A percentile compares a stretch with the other conserved stretches of the same genome.
Conservation (phyloP, 805 yeast species). For the Lachancea lanzarotensis region DNA sequence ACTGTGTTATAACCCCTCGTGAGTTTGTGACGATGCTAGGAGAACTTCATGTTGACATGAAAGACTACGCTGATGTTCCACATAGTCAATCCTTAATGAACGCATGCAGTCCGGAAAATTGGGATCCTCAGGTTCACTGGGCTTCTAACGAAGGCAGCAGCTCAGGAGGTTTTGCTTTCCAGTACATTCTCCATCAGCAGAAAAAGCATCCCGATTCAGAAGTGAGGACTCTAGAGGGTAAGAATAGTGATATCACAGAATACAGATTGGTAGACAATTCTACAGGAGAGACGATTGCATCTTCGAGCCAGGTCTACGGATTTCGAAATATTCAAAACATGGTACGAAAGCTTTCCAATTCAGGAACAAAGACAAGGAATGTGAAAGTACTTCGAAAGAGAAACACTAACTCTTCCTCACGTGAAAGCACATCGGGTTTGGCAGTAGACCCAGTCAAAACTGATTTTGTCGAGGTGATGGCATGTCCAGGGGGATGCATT, state of each 20-base stretch:
- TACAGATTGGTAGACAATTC: conserved; percentile 43
- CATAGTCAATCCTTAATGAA: conserved; percentile 5
- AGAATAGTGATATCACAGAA: conserved; percentile 73
- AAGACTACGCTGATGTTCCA: conserved; percentile 9
- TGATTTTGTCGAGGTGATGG: conserved; percentile 92
- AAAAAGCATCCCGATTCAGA: conserved; percentile 17
- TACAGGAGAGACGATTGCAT: conserved; percentile 38
- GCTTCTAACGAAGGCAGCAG: conserved; percentile 67
- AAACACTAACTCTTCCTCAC: conserved; percentile 15
- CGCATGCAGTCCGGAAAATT: conserved; percentile 20
- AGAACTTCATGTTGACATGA: conserved; percentile 41
- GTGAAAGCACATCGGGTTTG: conserved; percentile 8
- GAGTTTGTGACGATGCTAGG: conserved; percentile 71
- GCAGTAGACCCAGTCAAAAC: conserved; percentile 58
- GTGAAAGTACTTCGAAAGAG: conserved; percentile 27
- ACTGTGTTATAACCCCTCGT: conserved; percentile 88
- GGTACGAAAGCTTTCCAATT: conserved; percentile 65
- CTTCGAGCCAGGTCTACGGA: conserved; percentile 74
- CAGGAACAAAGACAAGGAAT: conserved; percentile 15
- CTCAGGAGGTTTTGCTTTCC: conserved; percentile 84
- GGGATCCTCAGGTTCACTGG: conserved; percentile 54
- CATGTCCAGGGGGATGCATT: conserved; percentile 96
- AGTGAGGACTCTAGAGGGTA: conserved; percentile 48
- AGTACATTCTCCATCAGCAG: conserved; percentile 47
- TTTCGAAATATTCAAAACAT: conserved; percentile 91